Evolutionary conservation across 2,329 filamentous ascomycete genomes (phyloP).

Genomic region (Trichophyton simii): DNA sequence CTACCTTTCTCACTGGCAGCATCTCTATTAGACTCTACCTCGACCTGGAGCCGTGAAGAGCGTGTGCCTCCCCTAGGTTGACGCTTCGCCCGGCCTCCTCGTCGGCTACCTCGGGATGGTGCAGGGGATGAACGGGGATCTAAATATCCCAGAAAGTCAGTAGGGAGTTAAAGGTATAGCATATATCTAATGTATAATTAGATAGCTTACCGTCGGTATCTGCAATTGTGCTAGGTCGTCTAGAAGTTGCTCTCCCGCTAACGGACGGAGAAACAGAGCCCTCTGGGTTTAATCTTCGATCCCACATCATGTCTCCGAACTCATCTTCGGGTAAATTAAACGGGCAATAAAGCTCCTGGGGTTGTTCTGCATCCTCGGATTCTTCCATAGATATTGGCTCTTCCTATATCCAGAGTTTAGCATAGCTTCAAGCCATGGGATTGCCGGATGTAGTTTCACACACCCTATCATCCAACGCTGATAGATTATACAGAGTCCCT

Average conservation of each 20-base stretch:
- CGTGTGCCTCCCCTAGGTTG: constrained; percentile 25
- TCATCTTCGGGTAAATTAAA: constrained; percentile 49
- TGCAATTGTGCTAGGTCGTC: constrained; percentile 34
- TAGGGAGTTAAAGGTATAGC: neutral
- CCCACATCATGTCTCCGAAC: constrained; percentile 39
- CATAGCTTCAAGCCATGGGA: neutral
- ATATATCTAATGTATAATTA: neutral
- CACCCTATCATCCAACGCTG: constrained; percentile 72
- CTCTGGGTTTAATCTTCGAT: constrained; percentile 32
- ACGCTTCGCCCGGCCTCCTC: constrained; percentile 23
- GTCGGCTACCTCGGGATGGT: constrained; percentile 29
- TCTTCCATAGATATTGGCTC: constrained; percentile 44
- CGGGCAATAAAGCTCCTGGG: constrained; percentile 48
- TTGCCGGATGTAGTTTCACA: constrained; percentile 31
- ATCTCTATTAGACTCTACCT: constrained; percentile 24
- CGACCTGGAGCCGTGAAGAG: constrained; percentile 28
- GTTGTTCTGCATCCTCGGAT: constrained; percentile 41
- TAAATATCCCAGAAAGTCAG: constrained; percentile 11
- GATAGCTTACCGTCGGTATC: constrained; percentile 35
- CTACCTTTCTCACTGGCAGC: constrained; percentile 18
- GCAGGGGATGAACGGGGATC: constrained; percentile 34
- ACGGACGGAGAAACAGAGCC: constrained; percentile 31
- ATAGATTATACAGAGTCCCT: constrained; percentile 68
- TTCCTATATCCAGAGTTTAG: constrained; percentile 27
- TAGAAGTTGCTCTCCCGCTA: constrained; percentile 25